Evolutionary conservation across 2,329 filamentous ascomycete genomes (phyloP).

Genomic region (Aphanocladium album): DNA sequence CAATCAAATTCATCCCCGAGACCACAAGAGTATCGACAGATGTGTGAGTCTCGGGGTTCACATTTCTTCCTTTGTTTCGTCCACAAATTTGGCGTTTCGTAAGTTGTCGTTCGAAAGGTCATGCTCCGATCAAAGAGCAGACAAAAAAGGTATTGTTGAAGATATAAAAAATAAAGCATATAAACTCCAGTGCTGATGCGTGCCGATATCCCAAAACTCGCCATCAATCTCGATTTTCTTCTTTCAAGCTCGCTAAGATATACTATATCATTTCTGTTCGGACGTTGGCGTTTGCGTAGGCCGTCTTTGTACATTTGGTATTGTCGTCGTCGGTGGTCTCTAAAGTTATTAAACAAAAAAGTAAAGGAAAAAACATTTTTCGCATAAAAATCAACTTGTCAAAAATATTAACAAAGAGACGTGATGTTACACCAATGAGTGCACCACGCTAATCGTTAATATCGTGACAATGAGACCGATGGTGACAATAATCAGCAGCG

Average conservation of each 20-base stretch:
- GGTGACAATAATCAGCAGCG: slow-evolving; percentile 87
- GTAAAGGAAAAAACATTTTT: background rate
- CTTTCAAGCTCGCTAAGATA: background rate
- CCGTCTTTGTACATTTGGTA: slow-evolving; percentile 6
- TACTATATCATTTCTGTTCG: background rate
- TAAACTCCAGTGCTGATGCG: slow-evolving; percentile 10
- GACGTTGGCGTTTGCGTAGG: background rate
- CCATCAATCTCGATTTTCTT: background rate
- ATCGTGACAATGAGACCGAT: slow-evolving; percentile 96
- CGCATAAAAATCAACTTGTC: background rate
- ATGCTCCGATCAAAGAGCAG: too few species aligned
- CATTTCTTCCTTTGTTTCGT: background rate
- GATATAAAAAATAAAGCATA: background rate
- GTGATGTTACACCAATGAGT: slow-evolving; percentile 50
- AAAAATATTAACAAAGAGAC: too few species aligned
- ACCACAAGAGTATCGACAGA: background rate
- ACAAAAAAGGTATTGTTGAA: background rate
- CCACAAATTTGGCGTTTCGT: too few species aligned
- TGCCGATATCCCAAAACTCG: slow-evolving; percentile 1
- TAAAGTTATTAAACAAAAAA: background rate
- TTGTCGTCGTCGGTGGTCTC: background rate
- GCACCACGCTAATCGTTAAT: slow-evolving; percentile 78
- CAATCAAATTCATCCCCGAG: background rate
- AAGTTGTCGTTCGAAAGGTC: too few species aligned
- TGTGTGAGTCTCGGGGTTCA: too few species aligned